Base-by-base conservation (phyloP, 2,329 filamentous ascomycete species). In the Aureobasidium sp. region DNA sequence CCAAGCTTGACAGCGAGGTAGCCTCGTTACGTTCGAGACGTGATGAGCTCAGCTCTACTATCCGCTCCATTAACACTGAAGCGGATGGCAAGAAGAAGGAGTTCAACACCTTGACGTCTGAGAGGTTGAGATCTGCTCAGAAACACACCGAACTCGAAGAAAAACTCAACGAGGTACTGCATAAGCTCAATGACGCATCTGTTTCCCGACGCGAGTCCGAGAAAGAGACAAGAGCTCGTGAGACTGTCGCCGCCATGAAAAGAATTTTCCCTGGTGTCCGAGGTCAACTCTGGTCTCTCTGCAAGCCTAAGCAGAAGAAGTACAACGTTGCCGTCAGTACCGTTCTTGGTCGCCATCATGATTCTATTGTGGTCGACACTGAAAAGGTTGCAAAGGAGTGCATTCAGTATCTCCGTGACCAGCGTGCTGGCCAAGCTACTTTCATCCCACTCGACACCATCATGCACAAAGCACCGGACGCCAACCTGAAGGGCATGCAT, bases 371-470 rank as follows among this genome's bases (percentile, higher is more conserved):
- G 44, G 91, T 97, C 8, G 93, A 98, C 62, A 91, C 89, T 2
- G 90, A 97, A 69, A 95, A 93, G 71, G 93, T 88, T 1, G 93
- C 88, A 24, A 85, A 90, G 55, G 90, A 96, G 62, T 98, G 93
- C 67, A 93, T 98, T 53, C 83, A 93, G 61, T 94, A 95, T 64
- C 80, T 98, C 55, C 93, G 93, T 62, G 89, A 95, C 59, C 88
- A 96, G 66, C 84, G 88, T 53, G 84, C 87, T 51, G 81, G 86
- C 6, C 88, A 90, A 55, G 88, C 93, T 71, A 96, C 89, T 1
- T 97, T 98, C 68, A 90, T 97, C 58, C 93, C 93, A 1, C 78
- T 98, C 16, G 93, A 98, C 74, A 96, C 95, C 49, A 95, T 98
- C 68, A 94, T 97, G 64, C 90, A 96, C 65, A 90, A 88, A 67